phyloP scores from a whole-genome alignment of 176 grass and related monocot genomes.

The Dactylis glomerata region DNA sequence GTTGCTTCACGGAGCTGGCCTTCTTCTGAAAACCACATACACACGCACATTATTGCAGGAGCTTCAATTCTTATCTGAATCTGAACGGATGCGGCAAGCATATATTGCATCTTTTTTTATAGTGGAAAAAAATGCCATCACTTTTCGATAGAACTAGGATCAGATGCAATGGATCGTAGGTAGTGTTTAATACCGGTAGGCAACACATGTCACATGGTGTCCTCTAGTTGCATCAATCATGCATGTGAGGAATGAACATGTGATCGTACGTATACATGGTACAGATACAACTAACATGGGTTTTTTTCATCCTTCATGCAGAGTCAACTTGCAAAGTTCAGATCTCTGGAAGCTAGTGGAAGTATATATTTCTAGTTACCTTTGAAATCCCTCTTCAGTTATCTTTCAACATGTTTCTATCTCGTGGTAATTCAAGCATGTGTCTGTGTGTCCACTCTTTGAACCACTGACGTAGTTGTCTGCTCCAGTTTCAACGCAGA shows the following conservation, averaged over 20 bases:
- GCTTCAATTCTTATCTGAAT: slow-evolving; percentile 15
- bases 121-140: background rate
- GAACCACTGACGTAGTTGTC: no score
- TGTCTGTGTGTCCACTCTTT: no score
- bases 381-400: background rate
- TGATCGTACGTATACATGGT: background rate
- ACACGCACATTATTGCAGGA: background rate
- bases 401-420: background rate
- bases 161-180: slow-evolving; percentile 39
- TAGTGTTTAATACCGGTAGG: background rate
- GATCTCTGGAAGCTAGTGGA: slow-evolving; percentile 15
- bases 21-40: slow-evolving; percentile 18
- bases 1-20: slow-evolving; percentile 12
- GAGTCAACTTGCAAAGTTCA: background rate
- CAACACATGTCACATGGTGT: background rate
- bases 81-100: background rate
- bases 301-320: background rate
- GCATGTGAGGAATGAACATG: slow-evolving; percentile 18
- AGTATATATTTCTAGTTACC: background rate
- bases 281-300: background rate
- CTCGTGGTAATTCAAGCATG: background rate
- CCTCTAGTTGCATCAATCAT: background rate
- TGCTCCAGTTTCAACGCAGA: no score
- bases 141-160: slow-evolving; percentile 2
- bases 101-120: background rate